Evolutionary conservation across 495 filamentous ascomycete genomes (phyloP).

Genomic region (Aspergillus ostianus): DNA sequence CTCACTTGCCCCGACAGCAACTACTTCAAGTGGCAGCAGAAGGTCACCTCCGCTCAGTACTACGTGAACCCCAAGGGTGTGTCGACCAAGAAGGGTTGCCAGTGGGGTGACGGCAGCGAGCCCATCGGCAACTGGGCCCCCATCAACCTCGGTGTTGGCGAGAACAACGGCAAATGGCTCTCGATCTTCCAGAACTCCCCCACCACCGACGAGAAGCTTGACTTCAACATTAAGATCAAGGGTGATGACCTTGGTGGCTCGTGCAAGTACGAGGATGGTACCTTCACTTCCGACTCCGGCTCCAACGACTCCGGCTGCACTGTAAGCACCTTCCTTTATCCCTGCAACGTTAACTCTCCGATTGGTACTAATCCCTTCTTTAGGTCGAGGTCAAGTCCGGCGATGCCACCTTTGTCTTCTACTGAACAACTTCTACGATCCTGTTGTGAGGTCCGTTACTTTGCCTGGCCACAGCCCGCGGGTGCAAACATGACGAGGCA

Average conservation of each 20-base stretch:
- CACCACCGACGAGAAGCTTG: constrained; percentile 57
- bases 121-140: constrained; percentile 86
- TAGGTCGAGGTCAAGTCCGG: constrained; percentile 49
- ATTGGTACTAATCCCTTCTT: constrained; percentile 14
- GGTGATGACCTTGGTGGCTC: constrained; percentile 62
- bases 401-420: constrained; percentile 46
- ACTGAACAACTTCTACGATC: constrained; percentile 21
- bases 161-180: constrained; percentile 70
- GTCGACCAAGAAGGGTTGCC: constrained; percentile 66
- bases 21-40: constrained; percentile 77
- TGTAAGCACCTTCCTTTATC: constrained; percentile 41
- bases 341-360: background rate
- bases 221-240: constrained; percentile 71
- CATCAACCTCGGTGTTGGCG: constrained; percentile 80
- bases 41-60: constrained; percentile 86
- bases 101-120: constrained; percentile 66
- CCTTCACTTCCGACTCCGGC: constrained; percentile 45
- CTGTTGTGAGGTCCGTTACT: constrained; percentile 10
- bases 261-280: constrained; percentile 71
- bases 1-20: constrained; percentile 72
- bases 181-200: constrained; percentile 77
- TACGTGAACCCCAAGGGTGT: constrained; percentile 86
- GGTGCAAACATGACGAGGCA: background rate
- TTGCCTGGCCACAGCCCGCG: constrained; percentile 7
- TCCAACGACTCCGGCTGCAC: constrained; percentile 63